These are phyloP conservation scores for Cladorrhinum sp. DNA, from an alignment of 2,329 filamentous ascomycete species.

Conservation along the genomic window DNA sequence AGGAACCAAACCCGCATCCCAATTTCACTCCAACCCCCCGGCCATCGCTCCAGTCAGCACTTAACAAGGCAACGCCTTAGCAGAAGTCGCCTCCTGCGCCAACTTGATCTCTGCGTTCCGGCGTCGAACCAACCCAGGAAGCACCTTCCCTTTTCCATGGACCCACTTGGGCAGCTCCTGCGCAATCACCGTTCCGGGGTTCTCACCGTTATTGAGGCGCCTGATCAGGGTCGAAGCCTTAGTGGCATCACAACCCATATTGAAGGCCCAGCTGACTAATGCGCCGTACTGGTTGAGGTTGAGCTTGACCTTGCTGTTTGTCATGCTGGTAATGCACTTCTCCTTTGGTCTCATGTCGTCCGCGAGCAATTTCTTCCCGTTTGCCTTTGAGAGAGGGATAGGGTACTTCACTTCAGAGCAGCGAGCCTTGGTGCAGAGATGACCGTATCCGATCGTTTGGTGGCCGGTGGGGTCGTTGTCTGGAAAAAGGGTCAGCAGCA, in stretches of 20 bases:
- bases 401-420: slow-evolving; percentile 46
- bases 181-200: slow-evolving; percentile 39
- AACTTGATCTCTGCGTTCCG: slow-evolving; percentile 45
- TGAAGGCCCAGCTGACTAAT: slow-evolving; percentile 51
- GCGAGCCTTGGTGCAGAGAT: slow-evolving; percentile 40
- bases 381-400: slow-evolving; percentile 42
- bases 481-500: background rate
- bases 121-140: slow-evolving; percentile 41
- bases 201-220: slow-evolving; percentile 44
- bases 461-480: slow-evolving; percentile 42
- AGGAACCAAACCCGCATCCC: background rate
- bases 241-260: slow-evolving; percentile 44
- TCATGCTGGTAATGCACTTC: slow-evolving; percentile 39
- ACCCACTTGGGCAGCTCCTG: slow-evolving; percentile 49
- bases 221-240: slow-evolving; percentile 39
- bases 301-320: slow-evolving; percentile 35
- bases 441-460: slow-evolving; percentile 50
- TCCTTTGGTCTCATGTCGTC: slow-evolving; percentile 37
- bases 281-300: slow-evolving; percentile 53
- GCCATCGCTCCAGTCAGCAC: slow-evolving; percentile 4
- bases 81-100: slow-evolving; percentile 15
- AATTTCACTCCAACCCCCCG: background rate
- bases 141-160: slow-evolving; percentile 37
- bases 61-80: slow-evolving; percentile 18
- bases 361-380: slow-evolving; percentile 40